Evolutionary conservation across 139 green algal species (phyloP), one percentile per base, ranked within the genome.

Genomic region (Chlorella sp.): DNA sequence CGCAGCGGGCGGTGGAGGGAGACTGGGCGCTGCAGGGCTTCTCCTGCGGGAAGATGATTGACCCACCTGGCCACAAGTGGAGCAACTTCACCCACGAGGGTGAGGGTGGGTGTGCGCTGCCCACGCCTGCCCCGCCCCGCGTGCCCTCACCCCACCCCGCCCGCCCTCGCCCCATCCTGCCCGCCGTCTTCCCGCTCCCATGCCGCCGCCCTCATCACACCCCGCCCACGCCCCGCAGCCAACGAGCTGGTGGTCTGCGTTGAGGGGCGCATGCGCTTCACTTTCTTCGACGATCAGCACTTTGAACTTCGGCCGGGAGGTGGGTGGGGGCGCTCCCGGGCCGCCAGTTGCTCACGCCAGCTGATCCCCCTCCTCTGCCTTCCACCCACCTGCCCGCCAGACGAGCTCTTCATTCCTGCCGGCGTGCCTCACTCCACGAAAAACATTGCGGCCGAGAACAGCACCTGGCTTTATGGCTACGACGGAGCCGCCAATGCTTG

Each of bases 21-120:
- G 68, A 75, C 53, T 75, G 68, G 68, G 33, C 14, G 11, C 56
- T 25, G 15, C 23, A 56, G 48, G 67, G 71, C 41, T 77, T 77
- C 31, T 56, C 67, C 56, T 77, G 71, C 55, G 71, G 71, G n/a
- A 38, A 29, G 45, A 77, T 77, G 56, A 41, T 77, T 1, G 71
- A 77, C 42, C 71, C 71, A 8, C 71, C 71, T 19, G 71, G 71
- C 71, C 71, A 77, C 29, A 56, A 77, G 56, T 77, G 71, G 71
- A 77, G 68, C 56, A 77, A 77, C 71, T 77, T 67, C 21, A 77
- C 71, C 2, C 71, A 77, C 42, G 29, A 46, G 8, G n/a, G n/a
- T n/a, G n/a, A n/a, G n/a, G n/a, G n/a, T n/a, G n/a, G n/a, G n/a
- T n/a, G n/a, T n/a, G n/a, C n/a, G n/a, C n/a, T n/a, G n/a, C n/a